phyloP scores from a whole-genome alignment of 1,284 basidiomycete species.

The Athelia psychrophila region DNA sequence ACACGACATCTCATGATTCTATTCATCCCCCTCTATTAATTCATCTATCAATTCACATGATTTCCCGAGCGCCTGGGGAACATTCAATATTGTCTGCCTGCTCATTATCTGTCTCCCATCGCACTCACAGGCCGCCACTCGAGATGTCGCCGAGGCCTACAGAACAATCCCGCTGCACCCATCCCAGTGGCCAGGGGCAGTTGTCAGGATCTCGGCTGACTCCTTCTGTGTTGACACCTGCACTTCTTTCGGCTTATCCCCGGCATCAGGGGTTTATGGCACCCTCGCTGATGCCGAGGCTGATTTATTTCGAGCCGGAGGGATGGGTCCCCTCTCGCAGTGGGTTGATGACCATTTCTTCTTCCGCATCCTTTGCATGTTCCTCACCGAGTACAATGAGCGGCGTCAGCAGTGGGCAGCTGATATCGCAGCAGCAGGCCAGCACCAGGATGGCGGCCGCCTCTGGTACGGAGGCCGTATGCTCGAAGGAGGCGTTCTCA shows the following conservation, averaged over 20 bases:
- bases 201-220: constrained; percentile 21
- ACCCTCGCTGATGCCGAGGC: constrained; percentile 21
- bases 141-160: not conserved
- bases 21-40: too few relatives aligned
- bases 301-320: constrained; percentile 22
- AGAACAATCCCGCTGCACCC: constrained; percentile 27
- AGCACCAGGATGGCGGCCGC: constrained; percentile 18
- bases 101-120: too few relatives aligned
- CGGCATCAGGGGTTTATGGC: constrained; percentile 29
- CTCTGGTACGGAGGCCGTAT: constrained; percentile 26
- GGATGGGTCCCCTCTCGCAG: constrained; percentile 31
- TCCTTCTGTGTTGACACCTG: constrained; percentile 24
- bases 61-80: too few relatives aligned
- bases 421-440: constrained; percentile 8
- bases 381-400: constrained; percentile 21
- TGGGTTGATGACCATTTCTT: constrained; percentile 44
- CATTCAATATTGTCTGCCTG: too few relatives aligned
- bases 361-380: constrained; percentile 18
- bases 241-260: constrained; percentile 27
- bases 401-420: not conserved
- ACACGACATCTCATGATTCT: too few relatives aligned
- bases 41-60: too few relatives aligned
- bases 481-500: constrained; percentile 13
- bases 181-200: constrained; percentile 30
- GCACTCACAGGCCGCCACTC: too few relatives aligned